Conservation (phyloP, 177 flowering plant species). For the Vitis hybrid region DNA sequence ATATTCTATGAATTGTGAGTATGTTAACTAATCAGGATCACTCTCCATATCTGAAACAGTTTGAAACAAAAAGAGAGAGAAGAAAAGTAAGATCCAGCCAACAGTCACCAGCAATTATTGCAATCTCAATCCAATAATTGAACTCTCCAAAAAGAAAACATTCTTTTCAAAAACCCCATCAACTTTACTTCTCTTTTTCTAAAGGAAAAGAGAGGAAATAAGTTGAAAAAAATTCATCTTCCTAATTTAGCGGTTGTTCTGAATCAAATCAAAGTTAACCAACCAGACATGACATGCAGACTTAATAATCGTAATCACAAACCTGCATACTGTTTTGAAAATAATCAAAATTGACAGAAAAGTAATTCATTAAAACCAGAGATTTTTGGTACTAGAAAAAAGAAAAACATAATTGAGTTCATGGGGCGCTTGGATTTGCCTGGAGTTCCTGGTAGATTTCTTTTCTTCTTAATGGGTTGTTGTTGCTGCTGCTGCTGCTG, state of each 20-base stretch:
- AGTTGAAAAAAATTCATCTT: not conserved
- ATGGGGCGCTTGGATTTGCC: constrained; percentile 28
- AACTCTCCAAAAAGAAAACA: constrained; percentile 8
- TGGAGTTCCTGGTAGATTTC: constrained; percentile 78
- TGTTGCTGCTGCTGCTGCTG: constrained; percentile 23
- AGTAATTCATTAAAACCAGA: too few species aligned
- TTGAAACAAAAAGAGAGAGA: constrained; percentile 1
- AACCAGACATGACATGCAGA: too few species aligned
- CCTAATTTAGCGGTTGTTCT: too few species aligned
- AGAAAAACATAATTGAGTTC: not conserved
- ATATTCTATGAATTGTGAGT: not conserved
- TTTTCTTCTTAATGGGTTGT: constrained; percentile 49
- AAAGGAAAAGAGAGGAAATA: not conserved
- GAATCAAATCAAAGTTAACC: too few species aligned
- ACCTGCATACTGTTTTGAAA: too few species aligned
- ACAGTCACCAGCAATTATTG: constrained; percentile 33
- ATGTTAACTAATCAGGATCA: not conserved
- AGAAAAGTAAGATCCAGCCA: constrained; percentile 13
- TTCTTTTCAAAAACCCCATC: constrained; percentile 1
- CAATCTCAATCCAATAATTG: constrained; percentile 35
- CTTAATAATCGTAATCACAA: too few species aligned
- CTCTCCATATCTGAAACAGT: not conserved
- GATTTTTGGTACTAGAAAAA: not conserved
- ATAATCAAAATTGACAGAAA: too few species aligned
- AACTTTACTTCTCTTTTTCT: not conserved